These are phyloP conservation scores for Sugiyamaella paludigena DNA, from an alignment of 1,139 yeast genomes.

Conservation along the genomic window DNA sequence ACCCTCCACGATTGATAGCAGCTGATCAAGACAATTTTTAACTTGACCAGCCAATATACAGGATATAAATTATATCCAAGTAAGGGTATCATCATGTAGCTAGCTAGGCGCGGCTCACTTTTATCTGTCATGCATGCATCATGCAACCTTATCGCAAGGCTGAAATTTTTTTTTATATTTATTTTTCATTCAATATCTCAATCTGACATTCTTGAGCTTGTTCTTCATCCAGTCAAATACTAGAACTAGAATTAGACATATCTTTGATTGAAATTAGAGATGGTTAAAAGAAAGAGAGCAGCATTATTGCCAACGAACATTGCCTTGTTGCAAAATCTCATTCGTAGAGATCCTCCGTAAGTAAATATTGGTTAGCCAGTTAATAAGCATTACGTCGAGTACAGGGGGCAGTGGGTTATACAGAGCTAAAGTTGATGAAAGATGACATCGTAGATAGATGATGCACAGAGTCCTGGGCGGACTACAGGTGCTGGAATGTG, in stretches of 20 bases:
- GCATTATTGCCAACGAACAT: slow-evolving; percentile 90
- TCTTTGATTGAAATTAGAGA: slow-evolving; percentile 33
- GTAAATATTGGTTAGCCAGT: slow-evolving; percentile 10
- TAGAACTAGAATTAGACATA: no score
- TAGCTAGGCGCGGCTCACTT: neutral
- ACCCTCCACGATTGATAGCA: no score
- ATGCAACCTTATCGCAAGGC: slow-evolving; percentile 2
- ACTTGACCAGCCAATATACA: no score
- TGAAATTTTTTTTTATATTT: slow-evolving; percentile 1
- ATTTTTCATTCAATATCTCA: no score
- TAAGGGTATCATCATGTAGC: no score
- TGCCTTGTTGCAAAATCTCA: slow-evolving; percentile 84
- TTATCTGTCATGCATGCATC: neutral
- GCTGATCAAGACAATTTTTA: no score
- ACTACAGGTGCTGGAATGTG: slow-evolving; percentile 9
- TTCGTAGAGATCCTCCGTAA: slow-evolving; percentile 76
- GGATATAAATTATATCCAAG: no score
- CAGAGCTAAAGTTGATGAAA: slow-evolving; percentile 3
- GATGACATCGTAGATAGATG: neutral
- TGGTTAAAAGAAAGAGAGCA: slow-evolving; percentile 89
- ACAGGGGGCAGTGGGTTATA: neutral
- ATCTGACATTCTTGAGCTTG: no score
- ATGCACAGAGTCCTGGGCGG: slow-evolving; percentile 1
- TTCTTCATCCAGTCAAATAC: no score
- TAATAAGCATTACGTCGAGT: no score